A percentile compares a stretch with the other conserved stretches of the same genome.
phyloP scores from a whole-genome alignment of 2,329 filamentous ascomycete species.

The Fusarium poae region DNA sequence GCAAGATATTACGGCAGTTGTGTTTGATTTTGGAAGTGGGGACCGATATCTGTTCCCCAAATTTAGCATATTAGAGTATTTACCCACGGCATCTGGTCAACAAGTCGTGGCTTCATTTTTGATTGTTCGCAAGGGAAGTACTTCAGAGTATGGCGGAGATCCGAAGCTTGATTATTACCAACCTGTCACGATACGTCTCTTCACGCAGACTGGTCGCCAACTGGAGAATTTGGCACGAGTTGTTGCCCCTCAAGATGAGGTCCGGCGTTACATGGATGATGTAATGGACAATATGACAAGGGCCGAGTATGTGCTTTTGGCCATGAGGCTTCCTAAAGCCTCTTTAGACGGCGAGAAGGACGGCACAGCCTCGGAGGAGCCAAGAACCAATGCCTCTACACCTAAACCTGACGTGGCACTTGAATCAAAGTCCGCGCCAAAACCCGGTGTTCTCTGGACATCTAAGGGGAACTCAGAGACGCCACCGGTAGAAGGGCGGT shows the following conservation, averaged over 20 bases:
- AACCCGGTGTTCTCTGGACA: slow-evolving; percentile 55
- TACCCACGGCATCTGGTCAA: slow-evolving; percentile 63
- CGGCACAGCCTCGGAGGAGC: slow-evolving; percentile 48
- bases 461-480: slow-evolving; percentile 45
- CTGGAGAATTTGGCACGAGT: slow-evolving; percentile 72
- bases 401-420: slow-evolving; percentile 49
- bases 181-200: slow-evolving; percentile 75
- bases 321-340: slow-evolving; percentile 72
- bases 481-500: slow-evolving; percentile 32
- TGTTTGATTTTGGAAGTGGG: slow-evolving; percentile 78
- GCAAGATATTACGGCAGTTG: slow-evolving; percentile 74
- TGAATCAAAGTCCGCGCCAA: slow-evolving; percentile 42
- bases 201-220: slow-evolving; percentile 65
- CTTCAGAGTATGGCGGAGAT: slow-evolving; percentile 74
- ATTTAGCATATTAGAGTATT: slow-evolving; percentile 80
- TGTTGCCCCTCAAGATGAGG: slow-evolving; percentile 73
- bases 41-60: slow-evolving; percentile 85
- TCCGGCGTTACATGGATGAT: slow-evolving; percentile 76
- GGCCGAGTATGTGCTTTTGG: slow-evolving; percentile 74
- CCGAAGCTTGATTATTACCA: slow-evolving; percentile 79
- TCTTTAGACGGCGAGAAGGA: slow-evolving; percentile 52
- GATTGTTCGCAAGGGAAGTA: slow-evolving; percentile 78
- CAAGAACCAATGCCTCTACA: slow-evolving; percentile 50
- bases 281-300: slow-evolving; percentile 77
- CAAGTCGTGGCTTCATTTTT: slow-evolving; percentile 81